Evolutionary conservation across 352 stramenopile species (phyloP), one percentile per base, ranked within the genome.

Genomic region (Pythium pyrilobum): DNA sequence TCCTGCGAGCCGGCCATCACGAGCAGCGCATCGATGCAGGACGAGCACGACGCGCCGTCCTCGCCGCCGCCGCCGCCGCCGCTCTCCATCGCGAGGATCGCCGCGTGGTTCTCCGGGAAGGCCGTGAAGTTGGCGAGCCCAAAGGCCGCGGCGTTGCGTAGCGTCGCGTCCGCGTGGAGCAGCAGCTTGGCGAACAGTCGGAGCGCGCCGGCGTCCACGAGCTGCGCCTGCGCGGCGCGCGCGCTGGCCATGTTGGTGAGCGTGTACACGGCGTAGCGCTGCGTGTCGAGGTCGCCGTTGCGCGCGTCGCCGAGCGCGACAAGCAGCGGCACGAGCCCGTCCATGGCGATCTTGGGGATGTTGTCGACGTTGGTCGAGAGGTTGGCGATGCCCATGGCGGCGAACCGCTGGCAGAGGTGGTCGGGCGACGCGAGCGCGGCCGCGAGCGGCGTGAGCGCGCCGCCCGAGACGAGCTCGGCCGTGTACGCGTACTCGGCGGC

Each of bases 301-400:
- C 89, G 71, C 47, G 88, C 73, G 32, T 84, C 67, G 4, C 81
- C 86, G 3, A 98, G 74, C 0, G 77, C 77, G 5, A 98, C 79
- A 9, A 98, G 77, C 37, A 85, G 74, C 33, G 83, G 85, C 0
- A 98, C 69, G 3, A 92, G 71, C 21, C 91, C 92, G 58, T 98
- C 90, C 38, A 97, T 80, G 1, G 92, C 65, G 28, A 98, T 91
- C 50, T 96, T 96, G 25, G 80, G 73, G 53, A 93, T 75, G 62
- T 97, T 97, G 31, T 81, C 74, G 3, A 81, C 61, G 63, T 98
- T 97, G 5, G 90, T 96, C 12, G 95, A 96, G 16, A 99, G 66
- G 58, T 99, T 99, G 2, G 92, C 93, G 24, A 98, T 77, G 16
- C 91, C 91, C 94, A 98, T 98, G 23, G 87, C 87, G 15, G 92